Conservation (phyloP, 2,329 filamentous ascomycete species). For the Alternaria sp. region DNA sequence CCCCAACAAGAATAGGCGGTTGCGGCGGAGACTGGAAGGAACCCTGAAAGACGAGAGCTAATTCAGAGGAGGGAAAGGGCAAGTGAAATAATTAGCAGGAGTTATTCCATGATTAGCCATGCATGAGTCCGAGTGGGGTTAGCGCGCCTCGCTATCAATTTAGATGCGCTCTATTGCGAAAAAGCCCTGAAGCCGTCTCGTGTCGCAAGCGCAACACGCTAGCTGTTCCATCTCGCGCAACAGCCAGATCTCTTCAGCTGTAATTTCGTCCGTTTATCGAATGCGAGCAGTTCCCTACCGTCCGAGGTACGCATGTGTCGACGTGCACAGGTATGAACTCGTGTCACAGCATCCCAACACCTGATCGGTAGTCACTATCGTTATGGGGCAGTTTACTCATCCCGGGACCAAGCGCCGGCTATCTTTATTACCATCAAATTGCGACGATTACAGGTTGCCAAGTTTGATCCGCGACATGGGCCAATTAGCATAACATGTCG, state of each 20-base stretch:
- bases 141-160: slow-evolving; percentile 25
- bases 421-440: slow-evolving; percentile 6
- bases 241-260: not conserved
- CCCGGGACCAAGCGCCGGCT: not conserved
- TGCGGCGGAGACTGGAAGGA: not conserved
- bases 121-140: slow-evolving; percentile 28
- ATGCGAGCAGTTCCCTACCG: not conserved
- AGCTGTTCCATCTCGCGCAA: slow-evolving; percentile 8
- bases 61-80: slow-evolving; percentile 18
- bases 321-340: not conserved
- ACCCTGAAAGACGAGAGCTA: slow-evolving; percentile 3
- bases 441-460: not conserved
- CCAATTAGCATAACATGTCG: not conserved
- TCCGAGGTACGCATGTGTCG: not conserved
- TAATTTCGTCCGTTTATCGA: not conserved
- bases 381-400: not conserved
- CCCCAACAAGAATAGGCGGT: not conserved
- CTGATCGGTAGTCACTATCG: not conserved
- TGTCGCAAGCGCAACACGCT: slow-evolving; percentile 25
- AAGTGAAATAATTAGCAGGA: slow-evolving; percentile 36
- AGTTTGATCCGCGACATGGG: not conserved
- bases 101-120: slow-evolving; percentile 36
- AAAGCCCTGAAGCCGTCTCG: slow-evolving; percentile 22
- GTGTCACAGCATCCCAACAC: not conserved
- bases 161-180: slow-evolving; percentile 38